Base-by-base conservation (phyloP, 2,329 filamentous ascomycete species). In the Paramyrothecium roridum region DNA sequence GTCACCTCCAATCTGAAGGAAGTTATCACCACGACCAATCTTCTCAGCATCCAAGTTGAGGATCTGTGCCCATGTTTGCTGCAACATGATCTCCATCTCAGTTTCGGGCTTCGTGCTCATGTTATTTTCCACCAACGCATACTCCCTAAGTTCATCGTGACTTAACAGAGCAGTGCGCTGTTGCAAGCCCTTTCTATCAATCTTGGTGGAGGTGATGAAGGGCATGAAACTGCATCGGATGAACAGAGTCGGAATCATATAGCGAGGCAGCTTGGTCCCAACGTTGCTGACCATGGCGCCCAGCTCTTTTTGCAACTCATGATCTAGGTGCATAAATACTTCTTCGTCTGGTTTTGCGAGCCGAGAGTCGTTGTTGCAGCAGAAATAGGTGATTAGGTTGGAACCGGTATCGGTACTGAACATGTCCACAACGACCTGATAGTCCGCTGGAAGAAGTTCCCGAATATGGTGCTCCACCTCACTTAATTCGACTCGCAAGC, bases 401-500 rank as follows among this genome's bases (percentile, higher is more conserved):
- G 49, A 10, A 50, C 46, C 50, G 13, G 26, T 46, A 19, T 47
- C 26, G 12, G 43, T 47, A 20, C 21, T 40, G 21, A 57, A 34
- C 13, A 55, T 52, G 20, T 16, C 3, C 46, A 57, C 3, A 3
- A 55, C 19, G 30, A 56, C 54, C 19, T 54, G 55, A 16, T 50
- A 53, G 22, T 56, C 47, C 12, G 16, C 53, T 43, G 37, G 37
- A 6, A 43, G 37, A 43, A 19, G 13, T 43, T 43, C 13, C 13
- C 37, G 37, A 19, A 43, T 17, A 13, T 17, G 13, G 37, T 43
- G 37, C n/a, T 61, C 60, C 3, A 55, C 49, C n/a, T 62, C 60
- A 1, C 52, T 57, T 0, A 79, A 68, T 64, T 79, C 84, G 53
- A 81, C 70, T 52, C 80, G 64, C 48, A 76, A 82, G 43, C 85